phyloP scores from a whole-genome alignment of 306 rosid species.

The Cucurbita moschata region DNA sequence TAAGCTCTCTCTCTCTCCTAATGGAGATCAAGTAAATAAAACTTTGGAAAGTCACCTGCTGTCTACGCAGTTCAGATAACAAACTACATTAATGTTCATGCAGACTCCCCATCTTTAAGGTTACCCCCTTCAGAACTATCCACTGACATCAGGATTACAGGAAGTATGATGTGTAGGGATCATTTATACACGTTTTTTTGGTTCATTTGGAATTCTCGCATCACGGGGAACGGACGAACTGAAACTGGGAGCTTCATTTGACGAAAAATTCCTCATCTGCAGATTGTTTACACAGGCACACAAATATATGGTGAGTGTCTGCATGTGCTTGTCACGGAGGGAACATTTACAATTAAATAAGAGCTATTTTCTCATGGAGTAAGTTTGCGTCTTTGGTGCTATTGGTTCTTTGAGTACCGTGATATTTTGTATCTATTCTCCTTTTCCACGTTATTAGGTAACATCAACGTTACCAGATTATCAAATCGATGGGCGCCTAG shows the following conservation, averaged over 20 bases:
- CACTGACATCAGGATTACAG: not conserved
- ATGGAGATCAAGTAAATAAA: not conserved
- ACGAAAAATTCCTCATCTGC: slow-evolving; percentile 1
- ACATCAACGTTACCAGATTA: not conserved
- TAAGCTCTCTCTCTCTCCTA: not conserved
- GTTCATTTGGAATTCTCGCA: not conserved
- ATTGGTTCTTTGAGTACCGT: not conserved
- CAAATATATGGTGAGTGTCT: not conserved
- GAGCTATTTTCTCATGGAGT: not conserved
- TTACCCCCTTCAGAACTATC: not conserved
- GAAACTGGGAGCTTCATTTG: not conserved
- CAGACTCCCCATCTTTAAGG: not conserved
- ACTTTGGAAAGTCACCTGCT: not conserved
- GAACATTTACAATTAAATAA: not conserved
- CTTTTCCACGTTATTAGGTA: not conserved
- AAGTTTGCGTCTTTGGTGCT: not conserved
- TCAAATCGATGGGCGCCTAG: not conserved
- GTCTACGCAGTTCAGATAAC: not conserved
- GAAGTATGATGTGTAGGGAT: not conserved
- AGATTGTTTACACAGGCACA: slow-evolving; percentile 2
- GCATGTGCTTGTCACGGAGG: not conserved
- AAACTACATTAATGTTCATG: not conserved
- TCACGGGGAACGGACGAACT: not conserved
- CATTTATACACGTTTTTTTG: not conserved
- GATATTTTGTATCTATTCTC: slow-evolving; percentile 1